Percentiles rank a stretch among this genome's conserved stretches.
These are phyloP conservation scores for Phoma sp. DNA, from an alignment of 2,329 filamentous ascomycete species.

Conservation along the genomic window DNA sequence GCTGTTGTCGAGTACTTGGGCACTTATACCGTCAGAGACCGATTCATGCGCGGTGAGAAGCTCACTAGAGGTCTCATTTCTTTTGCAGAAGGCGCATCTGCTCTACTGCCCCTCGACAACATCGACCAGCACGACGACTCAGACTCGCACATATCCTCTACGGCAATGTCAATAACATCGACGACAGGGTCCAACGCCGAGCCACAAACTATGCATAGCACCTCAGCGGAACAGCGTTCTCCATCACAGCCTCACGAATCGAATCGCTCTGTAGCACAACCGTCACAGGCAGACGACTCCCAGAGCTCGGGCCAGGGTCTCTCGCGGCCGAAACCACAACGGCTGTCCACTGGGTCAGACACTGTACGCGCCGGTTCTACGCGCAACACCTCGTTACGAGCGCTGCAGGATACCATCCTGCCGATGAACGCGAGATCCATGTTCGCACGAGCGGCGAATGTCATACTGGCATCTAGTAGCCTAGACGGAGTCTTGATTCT, in stretches of 20 bases:
- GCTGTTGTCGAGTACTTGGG: conserved; percentile 37
- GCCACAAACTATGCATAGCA: neutral
- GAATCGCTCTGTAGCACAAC: neutral
- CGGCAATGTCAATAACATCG: conserved; percentile 2
- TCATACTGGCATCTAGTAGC: conserved; percentile 41
- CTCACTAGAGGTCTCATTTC: conserved; percentile 42
- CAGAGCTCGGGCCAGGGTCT: neutral
- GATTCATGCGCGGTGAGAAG: conserved; percentile 35
- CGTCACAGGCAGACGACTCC: conserved; percentile 4
- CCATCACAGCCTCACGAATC: neutral
- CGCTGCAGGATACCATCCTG: conserved; percentile 39
- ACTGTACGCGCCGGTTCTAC: conserved; percentile 13
- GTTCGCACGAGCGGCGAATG: conserved; percentile 43
- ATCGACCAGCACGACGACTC: neutral
- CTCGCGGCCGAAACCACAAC: neutral
- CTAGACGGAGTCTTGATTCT: conserved; percentile 45
- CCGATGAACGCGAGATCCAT: conserved; percentile 38
- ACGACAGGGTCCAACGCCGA: neutral
- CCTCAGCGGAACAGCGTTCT: neutral
- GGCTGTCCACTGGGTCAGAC: neutral
- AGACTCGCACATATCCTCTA: neutral
- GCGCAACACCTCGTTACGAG: conserved; percentile 22
- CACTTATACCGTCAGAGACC: conserved; percentile 34
- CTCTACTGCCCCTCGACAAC: conserved; percentile 24
- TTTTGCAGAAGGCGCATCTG: conserved; percentile 38